These are phyloP conservation scores for Lactifluus echinatus DNA, from an alignment of 768 basidiomycete species.

Conservation along the genomic window DNA sequence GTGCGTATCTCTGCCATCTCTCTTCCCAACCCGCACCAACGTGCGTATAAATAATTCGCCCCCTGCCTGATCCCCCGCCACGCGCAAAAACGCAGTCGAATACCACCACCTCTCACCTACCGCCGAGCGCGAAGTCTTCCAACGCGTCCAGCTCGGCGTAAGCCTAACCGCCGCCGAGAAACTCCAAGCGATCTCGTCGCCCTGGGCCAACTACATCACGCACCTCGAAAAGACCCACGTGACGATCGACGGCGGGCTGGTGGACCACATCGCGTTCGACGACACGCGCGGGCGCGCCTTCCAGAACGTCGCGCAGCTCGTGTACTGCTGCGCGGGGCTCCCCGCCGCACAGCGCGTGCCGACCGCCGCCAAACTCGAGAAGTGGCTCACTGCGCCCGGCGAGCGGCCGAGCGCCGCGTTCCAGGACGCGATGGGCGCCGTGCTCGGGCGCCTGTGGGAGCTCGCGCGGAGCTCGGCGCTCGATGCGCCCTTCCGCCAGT, in stretches of 20 bases:
- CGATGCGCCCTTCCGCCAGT: slow-evolving; percentile 30
- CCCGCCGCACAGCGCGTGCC: slow-evolving; percentile 32
- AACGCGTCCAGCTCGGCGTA: slow-evolving; percentile 75
- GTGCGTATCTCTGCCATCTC: slow-evolving; percentile 27
- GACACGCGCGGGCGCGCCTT: slow-evolving; percentile 64
- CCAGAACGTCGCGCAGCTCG: slow-evolving; percentile 61
- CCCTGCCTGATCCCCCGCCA: too few relatives aligned
- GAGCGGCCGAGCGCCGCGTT: slow-evolving; percentile 40
- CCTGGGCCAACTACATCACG: slow-evolving; percentile 59
- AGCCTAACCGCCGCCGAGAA: slow-evolving; percentile 69
- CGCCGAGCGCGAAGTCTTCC: slow-evolving; percentile 71
- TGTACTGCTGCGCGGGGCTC: slow-evolving; percentile 54
- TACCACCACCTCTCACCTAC: slow-evolving; percentile 47
- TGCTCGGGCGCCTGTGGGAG: slow-evolving; percentile 44
- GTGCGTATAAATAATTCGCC: too few relatives aligned
- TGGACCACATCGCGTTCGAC: slow-evolving; percentile 49
- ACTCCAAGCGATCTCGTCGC: slow-evolving; percentile 67
- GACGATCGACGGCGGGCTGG: slow-evolving; percentile 49
- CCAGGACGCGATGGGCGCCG: slow-evolving; percentile 42
- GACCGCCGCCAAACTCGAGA: slow-evolving; percentile 46
- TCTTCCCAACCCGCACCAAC: background rate
- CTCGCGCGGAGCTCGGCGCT: slow-evolving; percentile 34
- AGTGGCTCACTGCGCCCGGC: slow-evolving; percentile 27
- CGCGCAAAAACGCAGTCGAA: slow-evolving; percentile 42
- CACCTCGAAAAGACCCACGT: slow-evolving; percentile 50